Evolutionary conservation across 2,329 filamentous ascomycete genomes (phyloP), one percentile per base, ranked within the genome.

Genomic region (Colletotrichum eleusines): DNA sequence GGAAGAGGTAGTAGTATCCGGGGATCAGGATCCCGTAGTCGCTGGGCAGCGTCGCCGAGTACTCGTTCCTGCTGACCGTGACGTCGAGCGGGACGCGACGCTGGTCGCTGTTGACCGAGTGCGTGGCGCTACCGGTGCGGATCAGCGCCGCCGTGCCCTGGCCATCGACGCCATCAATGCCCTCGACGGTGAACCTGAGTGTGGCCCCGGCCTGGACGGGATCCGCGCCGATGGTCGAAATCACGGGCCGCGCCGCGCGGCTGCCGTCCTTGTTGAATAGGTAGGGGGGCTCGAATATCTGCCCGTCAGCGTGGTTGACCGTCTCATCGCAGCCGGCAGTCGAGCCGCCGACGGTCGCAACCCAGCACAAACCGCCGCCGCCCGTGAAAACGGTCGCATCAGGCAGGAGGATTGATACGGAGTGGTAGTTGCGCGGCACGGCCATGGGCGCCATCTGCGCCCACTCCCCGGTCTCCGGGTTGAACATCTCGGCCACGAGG

Each of bases 81-180:
- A 74, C 74, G 7, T 78, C 78, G 28, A 88, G 76, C 18, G 84
- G 80, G 58, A 90, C 80, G 11, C 87, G 83, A 28, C 88, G 78
- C 78, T 89, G 87, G 76, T 90, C 88, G 0, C 84, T 89, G 74
- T 90, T 87, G 58, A 89, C 82, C 1, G 86, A 84, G 75, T 89
- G 87, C 0, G 88, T 90, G 5, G 80, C 79, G 4, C 81, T 83
- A 1, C 86, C 84, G 55, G 83, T 81, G 7, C 88, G 81, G 35
- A 90, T 76, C 18, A 89, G 75, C 0, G 83, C 80, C 48, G 83
- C 82, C 2, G 66, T 64, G 62, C 61, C 65, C 44, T 57, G 48
- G 48, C 79, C 76, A 7, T 74, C 73, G 69, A 89, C 81, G 48
- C 79, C 76, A 7, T 74, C 73, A 68, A 89, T 81, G 5, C 77